phyloP scores from a whole-genome alignment of 106 monocot genomes.

The Dendrobium huoshanense region DNA sequence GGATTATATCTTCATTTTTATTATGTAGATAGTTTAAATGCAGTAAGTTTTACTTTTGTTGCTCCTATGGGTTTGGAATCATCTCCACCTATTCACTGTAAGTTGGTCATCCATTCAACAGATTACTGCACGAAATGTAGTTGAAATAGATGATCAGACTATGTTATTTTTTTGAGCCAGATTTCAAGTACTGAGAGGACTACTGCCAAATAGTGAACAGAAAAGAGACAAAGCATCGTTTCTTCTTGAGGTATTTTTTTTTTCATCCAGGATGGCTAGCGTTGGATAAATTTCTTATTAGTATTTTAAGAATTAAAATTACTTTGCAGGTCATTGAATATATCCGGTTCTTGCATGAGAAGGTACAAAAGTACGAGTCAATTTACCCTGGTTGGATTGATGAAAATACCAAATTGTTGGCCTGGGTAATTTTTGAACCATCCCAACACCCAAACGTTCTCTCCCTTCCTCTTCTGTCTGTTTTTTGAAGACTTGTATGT shows the following conservation, averaged over 20 bases:
- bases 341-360: constrained; percentile 53
- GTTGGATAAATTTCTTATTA: background rate
- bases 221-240: constrained; percentile 74
- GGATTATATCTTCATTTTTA: no score
- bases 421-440: constrained; percentile 37
- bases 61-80: background rate
- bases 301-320: background rate
- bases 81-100: background rate
- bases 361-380: constrained; percentile 38
- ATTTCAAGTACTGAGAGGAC: constrained; percentile 63
- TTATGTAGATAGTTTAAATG: no score
- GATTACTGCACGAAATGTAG: background rate
- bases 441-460: no score
- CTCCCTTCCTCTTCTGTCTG: background rate
- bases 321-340: constrained; percentile 55
- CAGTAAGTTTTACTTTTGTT: no score
- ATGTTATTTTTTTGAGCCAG: constrained; percentile 22
- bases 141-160: constrained; percentile 2
- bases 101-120: background rate
- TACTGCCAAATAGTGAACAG: constrained; percentile 59
- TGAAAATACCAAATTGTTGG: constrained; percentile 43
- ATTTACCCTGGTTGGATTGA: constrained; percentile 42
- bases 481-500: background rate
- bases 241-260: constrained; percentile 42
- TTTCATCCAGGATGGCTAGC: background rate